A percentile compares a stretch with the other conserved stretches of the same genome.
Conservation (phyloP, 108 stramenopile species). For the Cyclotella cryptica region DNA sequence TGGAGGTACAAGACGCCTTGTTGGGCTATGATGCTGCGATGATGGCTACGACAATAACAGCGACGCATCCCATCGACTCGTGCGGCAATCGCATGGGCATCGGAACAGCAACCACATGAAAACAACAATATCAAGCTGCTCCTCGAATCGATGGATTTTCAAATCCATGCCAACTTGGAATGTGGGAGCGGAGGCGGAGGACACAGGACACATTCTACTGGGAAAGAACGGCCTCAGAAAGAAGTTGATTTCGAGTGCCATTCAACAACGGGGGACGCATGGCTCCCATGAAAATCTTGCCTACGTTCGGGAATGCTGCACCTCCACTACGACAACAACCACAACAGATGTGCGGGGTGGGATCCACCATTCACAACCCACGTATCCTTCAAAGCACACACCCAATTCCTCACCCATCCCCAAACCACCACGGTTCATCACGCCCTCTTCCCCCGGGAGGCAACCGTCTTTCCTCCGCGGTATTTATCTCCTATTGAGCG, state of each 20-base stretch:
- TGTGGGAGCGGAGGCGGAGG: conserved; percentile 52
- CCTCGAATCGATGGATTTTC: conserved; percentile 23
- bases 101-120: not conserved
- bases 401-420: conserved; percentile 44
- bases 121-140: not conserved
- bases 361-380: conserved; percentile 39
- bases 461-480: conserved; percentile 67
- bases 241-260: conserved; percentile 41
- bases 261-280: not conserved
- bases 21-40: too few relatives aligned
- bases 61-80: not conserved
- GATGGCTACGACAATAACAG: too few relatives aligned
- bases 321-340: conserved; percentile 19
- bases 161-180: conserved; percentile 40
- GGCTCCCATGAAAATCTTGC: conserved; percentile 3
- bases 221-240: conserved; percentile 65
- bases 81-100: not conserved
- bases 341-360: too few relatives aligned
- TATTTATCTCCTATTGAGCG: conserved; percentile 71
- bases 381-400: conserved; percentile 83
- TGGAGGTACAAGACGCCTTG: not conserved
- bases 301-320: conserved; percentile 26
- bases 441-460: conserved; percentile 51
- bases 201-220: conserved; percentile 61
- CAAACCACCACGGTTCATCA: conserved; percentile 51